Percentiles rank a stretch among this genome's conserved stretches.
Conservation (phyloP, 306 rosid genomes). For the Vigna hirtella region DNA sequence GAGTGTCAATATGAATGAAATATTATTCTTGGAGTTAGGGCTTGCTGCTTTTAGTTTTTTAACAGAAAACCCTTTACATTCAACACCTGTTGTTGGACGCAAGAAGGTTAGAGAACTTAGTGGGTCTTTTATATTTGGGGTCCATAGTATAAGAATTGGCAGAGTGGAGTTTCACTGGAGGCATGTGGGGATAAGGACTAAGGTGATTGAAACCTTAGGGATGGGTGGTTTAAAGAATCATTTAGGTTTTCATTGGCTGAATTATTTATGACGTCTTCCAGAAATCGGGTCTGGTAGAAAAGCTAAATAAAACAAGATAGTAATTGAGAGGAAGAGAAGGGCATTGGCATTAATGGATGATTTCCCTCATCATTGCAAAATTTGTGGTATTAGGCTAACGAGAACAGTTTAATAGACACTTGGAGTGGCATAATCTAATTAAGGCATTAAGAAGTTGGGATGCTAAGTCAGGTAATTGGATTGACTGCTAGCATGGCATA, state of each 20-base stretch:
- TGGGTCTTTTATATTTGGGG: background rate
- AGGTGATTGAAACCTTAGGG: background rate
- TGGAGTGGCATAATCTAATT: slow-evolving; percentile 49
- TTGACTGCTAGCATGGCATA: slow-evolving; percentile 60
- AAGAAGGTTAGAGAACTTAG: background rate
- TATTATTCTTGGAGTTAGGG: slow-evolving; percentile 1
- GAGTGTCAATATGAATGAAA: background rate
- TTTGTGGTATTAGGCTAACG: slow-evolving; percentile 74
- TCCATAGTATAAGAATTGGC: background rate
- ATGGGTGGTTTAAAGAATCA: background rate
- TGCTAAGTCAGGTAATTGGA: slow-evolving; percentile 59
- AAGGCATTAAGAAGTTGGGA: slow-evolving; percentile 77
- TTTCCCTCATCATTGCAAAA: slow-evolving; percentile 64
- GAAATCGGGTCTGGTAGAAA: background rate
- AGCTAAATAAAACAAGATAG: background rate
- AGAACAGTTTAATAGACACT: slow-evolving; percentile 70
- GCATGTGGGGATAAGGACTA: background rate
- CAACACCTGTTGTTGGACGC: background rate
- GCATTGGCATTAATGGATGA: slow-evolving; percentile 45
- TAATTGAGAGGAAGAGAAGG: background rate
- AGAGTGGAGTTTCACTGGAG: background rate
- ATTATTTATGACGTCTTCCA: slow-evolving; percentile 1
- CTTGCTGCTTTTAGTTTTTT: slow-evolving; percentile 16
- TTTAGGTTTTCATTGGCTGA: background rate
- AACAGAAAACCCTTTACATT: slow-evolving; percentile 1